phyloP scores from a whole-genome alignment of 345 rosid species.

The Corymbia maculata region DNA sequence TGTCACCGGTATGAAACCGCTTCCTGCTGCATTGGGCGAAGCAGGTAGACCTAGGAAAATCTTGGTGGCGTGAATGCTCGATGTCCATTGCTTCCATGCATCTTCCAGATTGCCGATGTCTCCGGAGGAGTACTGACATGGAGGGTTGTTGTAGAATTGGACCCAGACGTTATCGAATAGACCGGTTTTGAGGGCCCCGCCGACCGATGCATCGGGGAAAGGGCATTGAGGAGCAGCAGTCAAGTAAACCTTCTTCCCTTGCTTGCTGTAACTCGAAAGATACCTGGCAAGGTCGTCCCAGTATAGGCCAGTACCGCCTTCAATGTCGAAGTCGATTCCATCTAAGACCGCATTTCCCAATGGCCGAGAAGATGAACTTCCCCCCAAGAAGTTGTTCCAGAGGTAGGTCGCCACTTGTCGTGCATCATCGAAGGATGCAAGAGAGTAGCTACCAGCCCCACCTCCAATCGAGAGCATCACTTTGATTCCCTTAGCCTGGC shows the following conservation, averaged over 20 bases:
- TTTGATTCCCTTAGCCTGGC: conserved; percentile 40
- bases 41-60: conserved; percentile 56
- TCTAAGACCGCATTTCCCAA: conserved; percentile 43
- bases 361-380: conserved; percentile 19
- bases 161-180: conserved; percentile 52
- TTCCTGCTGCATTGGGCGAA: conserved; percentile 39
- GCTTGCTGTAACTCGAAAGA: conserved; percentile 12
- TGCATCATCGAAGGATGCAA: conserved; percentile 36
- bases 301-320: conserved; percentile 21
- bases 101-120: conserved; percentile 16
- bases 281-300: conserved; percentile 38
- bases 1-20: conserved; percentile 38
- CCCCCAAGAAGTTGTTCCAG: conserved; percentile 12
- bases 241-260: conserved; percentile 37
- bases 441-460: conserved; percentile 30
- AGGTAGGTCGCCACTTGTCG: conserved; percentile 12
- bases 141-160: conserved; percentile 58
- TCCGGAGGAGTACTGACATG: conserved; percentile 31
- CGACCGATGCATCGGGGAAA: conserved; percentile 38
- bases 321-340: conserved; percentile 51
- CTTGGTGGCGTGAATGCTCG: conserved; percentile 16
- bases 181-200: conserved; percentile 32
- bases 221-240: conserved; percentile 69
- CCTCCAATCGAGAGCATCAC: conserved; percentile 61
- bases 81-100: conserved; percentile 51